Conservation (phyloP, 2,329 filamentous ascomycete species). For the Scedosporium apiospermum region DNA sequence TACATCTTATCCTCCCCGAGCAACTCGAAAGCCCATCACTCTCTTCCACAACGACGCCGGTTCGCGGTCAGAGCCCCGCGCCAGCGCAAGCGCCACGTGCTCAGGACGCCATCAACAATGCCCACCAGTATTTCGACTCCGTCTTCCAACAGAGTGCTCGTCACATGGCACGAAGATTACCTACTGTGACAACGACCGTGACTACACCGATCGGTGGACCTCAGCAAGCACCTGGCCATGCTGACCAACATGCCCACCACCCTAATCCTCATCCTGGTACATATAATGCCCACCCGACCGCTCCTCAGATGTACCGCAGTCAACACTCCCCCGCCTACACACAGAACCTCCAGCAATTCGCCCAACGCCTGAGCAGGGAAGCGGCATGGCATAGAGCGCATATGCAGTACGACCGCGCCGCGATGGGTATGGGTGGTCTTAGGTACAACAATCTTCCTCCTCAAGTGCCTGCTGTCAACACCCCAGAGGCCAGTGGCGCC, state of each 20-base stretch:
- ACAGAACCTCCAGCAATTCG: constrained; percentile 5
- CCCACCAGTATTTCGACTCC: constrained; percentile 11
- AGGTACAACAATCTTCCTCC: neutral
- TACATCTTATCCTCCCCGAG: constrained; percentile 44
- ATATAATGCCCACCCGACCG: constrained; percentile 11
- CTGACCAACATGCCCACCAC: neutral
- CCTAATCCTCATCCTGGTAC: constrained; percentile 10
- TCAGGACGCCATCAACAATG: constrained; percentile 13
- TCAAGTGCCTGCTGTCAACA: neutral
- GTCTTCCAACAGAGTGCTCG: constrained; percentile 4
- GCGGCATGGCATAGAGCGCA: constrained; percentile 4
- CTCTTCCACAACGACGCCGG: constrained; percentile 16
- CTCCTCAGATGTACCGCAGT: constrained; percentile 13
- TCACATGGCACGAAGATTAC: neutral
- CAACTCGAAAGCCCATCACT: constrained; percentile 14
- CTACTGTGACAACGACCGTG: constrained; percentile 11
- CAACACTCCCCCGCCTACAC: neutral
- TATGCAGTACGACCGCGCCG: constrained; percentile 1
- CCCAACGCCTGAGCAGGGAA: constrained; percentile 5
- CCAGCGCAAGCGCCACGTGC: constrained; percentile 13
- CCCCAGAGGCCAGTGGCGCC: neutral
- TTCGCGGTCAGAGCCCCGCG: constrained; percentile 17
- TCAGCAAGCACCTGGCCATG: neutral
- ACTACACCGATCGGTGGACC: constrained; percentile 6
- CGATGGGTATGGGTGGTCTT: neutral